A percentile compares a stretch with the other conserved stretches of the same genome.
Conservation (phyloP, 2,329 filamentous ascomycete genomes). For the Penicillium sp. region DNA sequence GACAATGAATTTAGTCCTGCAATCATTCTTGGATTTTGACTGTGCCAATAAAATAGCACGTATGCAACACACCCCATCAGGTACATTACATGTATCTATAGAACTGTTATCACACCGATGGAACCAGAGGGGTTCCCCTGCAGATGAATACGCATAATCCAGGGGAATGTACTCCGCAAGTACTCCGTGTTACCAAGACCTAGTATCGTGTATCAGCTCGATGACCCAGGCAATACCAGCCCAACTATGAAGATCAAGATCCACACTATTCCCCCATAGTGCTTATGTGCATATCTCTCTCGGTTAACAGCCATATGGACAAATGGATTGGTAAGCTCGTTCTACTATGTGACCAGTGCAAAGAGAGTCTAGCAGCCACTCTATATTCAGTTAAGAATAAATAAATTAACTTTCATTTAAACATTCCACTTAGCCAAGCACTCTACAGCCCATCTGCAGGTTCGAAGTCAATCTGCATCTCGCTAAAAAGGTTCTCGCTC, state of each 20-base stretch:
- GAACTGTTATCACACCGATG: background rate
- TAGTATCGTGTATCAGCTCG: background rate
- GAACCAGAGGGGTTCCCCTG: background rate
- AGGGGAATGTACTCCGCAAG: background rate
- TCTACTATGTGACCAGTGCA: background rate
- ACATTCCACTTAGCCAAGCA: background rate
- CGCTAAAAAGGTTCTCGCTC: background rate
- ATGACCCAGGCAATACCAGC: background rate
- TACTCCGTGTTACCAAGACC: no score
- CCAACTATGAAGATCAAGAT: background rate
- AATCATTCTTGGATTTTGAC: background rate
- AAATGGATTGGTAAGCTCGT: background rate
- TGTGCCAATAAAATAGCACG: background rate
- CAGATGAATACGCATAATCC: background rate
- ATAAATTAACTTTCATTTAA: no score
- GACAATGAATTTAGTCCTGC: background rate
- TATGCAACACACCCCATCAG: background rate
- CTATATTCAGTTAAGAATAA: background rate
- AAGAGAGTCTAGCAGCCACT: background rate
- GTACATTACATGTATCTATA: background rate
- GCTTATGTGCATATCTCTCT: background rate
- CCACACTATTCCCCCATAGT: background rate
- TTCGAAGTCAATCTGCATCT: background rate
- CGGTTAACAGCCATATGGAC: background rate
- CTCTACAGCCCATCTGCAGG: background rate